Conservation (phyloP, 768 basidiomycete species). For the Phlebiopsis gigantea region DNA sequence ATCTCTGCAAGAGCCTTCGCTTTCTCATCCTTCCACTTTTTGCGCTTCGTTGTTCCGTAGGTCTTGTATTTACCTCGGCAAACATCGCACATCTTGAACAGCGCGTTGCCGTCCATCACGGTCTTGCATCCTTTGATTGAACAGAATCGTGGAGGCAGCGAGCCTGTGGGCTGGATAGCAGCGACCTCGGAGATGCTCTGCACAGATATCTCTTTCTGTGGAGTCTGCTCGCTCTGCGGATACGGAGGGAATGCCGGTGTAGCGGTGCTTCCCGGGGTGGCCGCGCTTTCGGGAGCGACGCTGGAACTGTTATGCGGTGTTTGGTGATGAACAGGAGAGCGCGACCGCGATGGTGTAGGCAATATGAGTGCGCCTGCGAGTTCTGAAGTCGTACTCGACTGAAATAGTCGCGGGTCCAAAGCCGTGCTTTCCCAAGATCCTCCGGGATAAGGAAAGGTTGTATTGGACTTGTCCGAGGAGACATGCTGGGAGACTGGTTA, state of each 20-base stretch:
- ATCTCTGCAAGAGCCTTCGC: slow-evolving; percentile 38
- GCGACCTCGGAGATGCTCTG: slow-evolving; percentile 16
- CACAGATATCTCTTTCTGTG: slow-evolving; percentile 7
- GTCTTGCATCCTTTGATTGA: slow-evolving; percentile 53
- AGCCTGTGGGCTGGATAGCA: slow-evolving; percentile 11
- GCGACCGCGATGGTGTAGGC: slow-evolving; percentile 16
- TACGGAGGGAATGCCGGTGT: background rate
- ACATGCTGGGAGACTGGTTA: background rate
- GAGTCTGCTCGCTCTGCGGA: background rate
- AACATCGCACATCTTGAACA: slow-evolving; percentile 23
- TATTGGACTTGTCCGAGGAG: background rate
- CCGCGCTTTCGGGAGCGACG: background rate
- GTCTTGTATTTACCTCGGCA: slow-evolving; percentile 46
- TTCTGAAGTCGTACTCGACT: slow-evolving; percentile 34
- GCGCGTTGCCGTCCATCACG: slow-evolving; percentile 33
- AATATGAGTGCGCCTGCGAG: slow-evolving; percentile 44
- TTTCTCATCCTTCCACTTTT: slow-evolving; percentile 47
- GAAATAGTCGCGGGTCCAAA: slow-evolving; percentile 29
- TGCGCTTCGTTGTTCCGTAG: slow-evolving; percentile 51
- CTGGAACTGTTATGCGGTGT: background rate
- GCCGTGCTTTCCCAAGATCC: slow-evolving; percentile 18
- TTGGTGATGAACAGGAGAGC: slow-evolving; percentile 4
- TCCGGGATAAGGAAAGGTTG: slow-evolving; percentile 11
- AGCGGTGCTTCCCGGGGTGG: background rate
- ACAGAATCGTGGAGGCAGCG: slow-evolving; percentile 33